Base-by-base conservation (phyloP, 306 rosid genomes). In the Dryas alaskensis region DNA sequence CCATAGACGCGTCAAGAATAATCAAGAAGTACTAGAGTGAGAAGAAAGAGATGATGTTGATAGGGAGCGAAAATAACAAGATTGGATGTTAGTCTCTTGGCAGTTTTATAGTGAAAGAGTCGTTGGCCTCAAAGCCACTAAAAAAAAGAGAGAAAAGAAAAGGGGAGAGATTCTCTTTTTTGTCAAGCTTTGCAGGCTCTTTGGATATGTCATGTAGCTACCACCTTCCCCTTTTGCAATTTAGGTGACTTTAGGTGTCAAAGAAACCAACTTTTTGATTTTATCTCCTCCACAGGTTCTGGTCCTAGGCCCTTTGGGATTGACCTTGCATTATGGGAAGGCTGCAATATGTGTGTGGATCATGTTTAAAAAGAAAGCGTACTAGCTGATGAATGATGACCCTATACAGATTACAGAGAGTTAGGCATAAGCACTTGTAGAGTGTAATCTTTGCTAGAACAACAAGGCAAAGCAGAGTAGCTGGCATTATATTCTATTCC, bases 81-180 rank as follows among this genome's bases (percentile, higher is more conserved):
- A 65, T 12, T 77, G 60, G 62, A 74, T 69, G 79, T 47, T 66
- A 78, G 82, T 76, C 78, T 80, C 63, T 72, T 76, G 84, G 65
- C 49, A 64, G 78, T 72, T 63, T 78, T 42, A 71, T 61, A 13
- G 83, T 67, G 78, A 51, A 73, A 75, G 70, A 60, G 81, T 75
- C 75, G 88, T 86, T 86, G 76, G 65, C 43, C 59, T 78, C 89
- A 25, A 84, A 78, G 89, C 89, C 87, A 85, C 81, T 63, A 70
- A 75, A 76, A 16, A 73, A 73, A 68, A 73, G 73, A 65, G 76
- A 27, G 47, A n/a, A 52, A 52, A 31, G 37, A 31, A 31, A 66
- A 16, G 60, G 11, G 5, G 65, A 64, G 39, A 86, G 81, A 85
- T 83, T 85, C 85, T 77, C 45, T 89, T 81, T 85, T 82, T 85